Conservation (phyloP, 768 basidiomycete species). For the Collybia sordida region DNA sequence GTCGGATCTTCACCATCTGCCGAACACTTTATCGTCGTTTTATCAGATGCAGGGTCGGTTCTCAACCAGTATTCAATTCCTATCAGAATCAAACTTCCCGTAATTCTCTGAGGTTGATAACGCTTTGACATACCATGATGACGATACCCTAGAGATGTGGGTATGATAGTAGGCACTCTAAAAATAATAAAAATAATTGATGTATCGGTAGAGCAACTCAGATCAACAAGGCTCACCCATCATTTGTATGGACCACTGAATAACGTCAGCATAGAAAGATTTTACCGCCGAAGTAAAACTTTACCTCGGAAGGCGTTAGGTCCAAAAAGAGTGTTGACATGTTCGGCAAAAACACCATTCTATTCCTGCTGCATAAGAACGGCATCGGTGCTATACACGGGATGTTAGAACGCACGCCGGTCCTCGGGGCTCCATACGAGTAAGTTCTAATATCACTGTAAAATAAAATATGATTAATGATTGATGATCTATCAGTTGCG, state of each 20-base stretch:
- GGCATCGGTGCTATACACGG: not conserved
- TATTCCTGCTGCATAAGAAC: slow-evolving; percentile 13
- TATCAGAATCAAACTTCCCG: slow-evolving; percentile 10
- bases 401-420: slow-evolving; percentile 34
- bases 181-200: not conserved
- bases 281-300: slow-evolving; percentile 3
- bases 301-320: slow-evolving; percentile 42
- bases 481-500: too few species aligned
- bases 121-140: slow-evolving; percentile 41
- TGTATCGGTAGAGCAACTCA: too few species aligned
- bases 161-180: slow-evolving; percentile 54
- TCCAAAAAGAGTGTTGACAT: slow-evolving; percentile 42
- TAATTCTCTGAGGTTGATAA: not conserved
- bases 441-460: slow-evolving; percentile 39
- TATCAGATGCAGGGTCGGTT: slow-evolving; percentile 36
- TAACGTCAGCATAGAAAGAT: not conserved
- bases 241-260: slow-evolving; percentile 50
- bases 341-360: slow-evolving; percentile 46
- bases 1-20: slow-evolving; percentile 46
- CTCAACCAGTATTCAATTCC: slow-evolving; percentile 55
- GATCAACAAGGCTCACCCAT: slow-evolving; percentile 34
- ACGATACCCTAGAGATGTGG: slow-evolving; percentile 45
- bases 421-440: slow-evolving; percentile 50
- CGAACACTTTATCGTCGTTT: slow-evolving; percentile 41
- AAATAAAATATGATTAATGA: not conserved